phyloP scores from a whole-genome alignment of 441 rosid species.

The Eutrema salsugineum region DNA sequence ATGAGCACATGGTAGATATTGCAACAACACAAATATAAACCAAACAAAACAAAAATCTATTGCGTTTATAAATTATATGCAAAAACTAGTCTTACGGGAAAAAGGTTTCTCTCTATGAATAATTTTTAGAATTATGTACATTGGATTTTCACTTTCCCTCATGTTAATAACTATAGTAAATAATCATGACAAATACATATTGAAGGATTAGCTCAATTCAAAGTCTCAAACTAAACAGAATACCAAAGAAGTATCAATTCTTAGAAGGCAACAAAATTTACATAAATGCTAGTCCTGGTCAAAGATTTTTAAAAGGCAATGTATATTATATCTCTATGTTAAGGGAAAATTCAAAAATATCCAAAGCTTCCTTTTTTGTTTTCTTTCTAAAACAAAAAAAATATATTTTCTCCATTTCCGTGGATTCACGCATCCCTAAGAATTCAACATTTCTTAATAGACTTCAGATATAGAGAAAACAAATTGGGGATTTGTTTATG shows the following conservation, averaged over 20 bases:
- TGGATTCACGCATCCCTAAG: slow-evolving; percentile 4
- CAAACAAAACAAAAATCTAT: too few relatives aligned
- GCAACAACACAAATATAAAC: neutral
- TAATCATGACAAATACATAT: too few relatives aligned
- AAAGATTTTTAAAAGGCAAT: neutral
- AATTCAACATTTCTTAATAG: slow-evolving; percentile 16
- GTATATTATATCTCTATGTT: neutral
- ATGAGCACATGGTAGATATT: neutral
- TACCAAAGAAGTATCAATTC: neutral
- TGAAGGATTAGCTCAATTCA: neutral
- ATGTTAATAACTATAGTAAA: too few relatives aligned
- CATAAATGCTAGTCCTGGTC: neutral
- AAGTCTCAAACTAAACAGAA: neutral
- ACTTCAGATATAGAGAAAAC: neutral
- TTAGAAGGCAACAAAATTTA: neutral
- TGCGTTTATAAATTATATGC: too few relatives aligned
- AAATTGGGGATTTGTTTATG: slow-evolving; percentile 18
- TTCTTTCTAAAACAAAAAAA: neutral
- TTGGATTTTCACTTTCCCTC: too few relatives aligned
- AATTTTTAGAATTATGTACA: too few relatives aligned
- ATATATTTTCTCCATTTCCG: neutral
- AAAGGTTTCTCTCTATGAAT: too few relatives aligned
- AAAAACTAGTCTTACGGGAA: too few relatives aligned
- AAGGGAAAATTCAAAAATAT: neutral
- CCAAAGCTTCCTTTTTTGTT: neutral